Evolutionary conservation across 352 stramenopile species (phyloP).

Genomic region (Phytopythium kandeliae): DNA sequence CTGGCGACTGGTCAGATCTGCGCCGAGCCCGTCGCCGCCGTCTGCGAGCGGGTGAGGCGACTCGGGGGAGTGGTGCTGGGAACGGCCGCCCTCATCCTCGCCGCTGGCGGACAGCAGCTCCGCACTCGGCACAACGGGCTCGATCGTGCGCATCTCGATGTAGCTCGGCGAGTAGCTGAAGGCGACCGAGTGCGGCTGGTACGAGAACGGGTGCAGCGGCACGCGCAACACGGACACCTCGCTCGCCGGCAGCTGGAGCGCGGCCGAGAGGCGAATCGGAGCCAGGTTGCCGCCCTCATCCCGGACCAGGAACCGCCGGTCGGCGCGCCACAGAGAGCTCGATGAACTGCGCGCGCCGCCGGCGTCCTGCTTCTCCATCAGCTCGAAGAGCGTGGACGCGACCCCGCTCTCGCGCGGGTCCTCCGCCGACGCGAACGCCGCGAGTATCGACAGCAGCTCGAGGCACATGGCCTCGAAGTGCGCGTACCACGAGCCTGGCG

Average conservation of each 20-base stretch:
- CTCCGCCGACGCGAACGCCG: conserved; percentile 45
- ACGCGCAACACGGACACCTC: conserved; percentile 21
- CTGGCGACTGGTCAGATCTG: neutral
- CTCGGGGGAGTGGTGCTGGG: conserved; percentile 26
- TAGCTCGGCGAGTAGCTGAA: conserved; percentile 43
- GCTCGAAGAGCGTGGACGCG: conserved; percentile 45
- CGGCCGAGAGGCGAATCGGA: conserved; percentile 22
- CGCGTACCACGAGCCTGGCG: conserved; percentile 7
- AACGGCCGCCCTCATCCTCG: conserved; percentile 35
- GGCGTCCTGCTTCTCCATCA: conserved; percentile 54
- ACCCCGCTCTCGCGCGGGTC: conserved; percentile 49
- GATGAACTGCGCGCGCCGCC: neutral
- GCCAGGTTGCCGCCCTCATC: conserved; percentile 15
- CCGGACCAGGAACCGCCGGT: conserved; percentile 49
- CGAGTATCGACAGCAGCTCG: conserved; percentile 55
- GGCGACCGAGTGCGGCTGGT: conserved; percentile 40
- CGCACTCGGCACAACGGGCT: conserved; percentile 34
- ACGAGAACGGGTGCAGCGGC: conserved; percentile 29
- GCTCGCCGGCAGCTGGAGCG: conserved; percentile 15
- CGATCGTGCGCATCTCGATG: conserved; percentile 54
- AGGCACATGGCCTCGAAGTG: conserved; percentile 59
- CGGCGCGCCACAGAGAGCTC: conserved; percentile 33
- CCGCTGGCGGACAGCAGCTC: conserved; percentile 22
- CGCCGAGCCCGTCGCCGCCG: neutral
- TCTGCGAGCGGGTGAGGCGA: conserved; percentile 3